Evolutionary conservation across 2,329 filamentous ascomycete genomes (phyloP).

Genomic region (Penicillium sp.): DNA sequence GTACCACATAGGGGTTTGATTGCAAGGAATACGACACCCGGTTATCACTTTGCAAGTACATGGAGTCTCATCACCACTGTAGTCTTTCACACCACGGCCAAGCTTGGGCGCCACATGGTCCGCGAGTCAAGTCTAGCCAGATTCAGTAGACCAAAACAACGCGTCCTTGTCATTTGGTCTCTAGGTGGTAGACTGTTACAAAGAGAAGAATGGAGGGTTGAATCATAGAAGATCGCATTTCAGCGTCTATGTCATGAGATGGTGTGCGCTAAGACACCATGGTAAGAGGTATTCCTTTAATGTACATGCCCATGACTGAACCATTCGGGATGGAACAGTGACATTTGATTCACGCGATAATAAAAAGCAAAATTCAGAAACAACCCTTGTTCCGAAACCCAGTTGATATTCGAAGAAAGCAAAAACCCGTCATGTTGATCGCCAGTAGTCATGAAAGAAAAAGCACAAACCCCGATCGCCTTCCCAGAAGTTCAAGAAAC

Average conservation of each 20-base stretch:
- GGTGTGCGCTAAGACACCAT: constrained; percentile 34
- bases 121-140: neutral
- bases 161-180: neutral
- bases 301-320: constrained; percentile 41
- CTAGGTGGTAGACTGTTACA: neutral
- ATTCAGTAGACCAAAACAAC: neutral
- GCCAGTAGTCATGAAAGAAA: constrained; percentile 44
- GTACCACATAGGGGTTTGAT: neutral
- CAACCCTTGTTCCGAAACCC: constrained; percentile 42
- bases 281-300: constrained; percentile 30
- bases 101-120: neutral
- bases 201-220: constrained; percentile 12
- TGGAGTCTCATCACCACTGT: neutral
- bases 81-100: neutral
- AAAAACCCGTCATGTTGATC: constrained; percentile 48
- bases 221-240: constrained; percentile 35
- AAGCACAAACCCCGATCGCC: constrained; percentile 44
- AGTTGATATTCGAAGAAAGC: constrained; percentile 41
- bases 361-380: constrained; percentile 34
- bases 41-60: too few relatives aligned
- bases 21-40: neutral
- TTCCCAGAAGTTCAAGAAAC: constrained; percentile 39
- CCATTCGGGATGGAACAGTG: constrained; percentile 32
- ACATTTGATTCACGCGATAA: constrained; percentile 32
- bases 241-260: constrained; percentile 39